phyloP scores from a whole-genome alignment of 2,329 filamentous ascomycete genomes.

The Aspergillus viridinutans region DNA sequence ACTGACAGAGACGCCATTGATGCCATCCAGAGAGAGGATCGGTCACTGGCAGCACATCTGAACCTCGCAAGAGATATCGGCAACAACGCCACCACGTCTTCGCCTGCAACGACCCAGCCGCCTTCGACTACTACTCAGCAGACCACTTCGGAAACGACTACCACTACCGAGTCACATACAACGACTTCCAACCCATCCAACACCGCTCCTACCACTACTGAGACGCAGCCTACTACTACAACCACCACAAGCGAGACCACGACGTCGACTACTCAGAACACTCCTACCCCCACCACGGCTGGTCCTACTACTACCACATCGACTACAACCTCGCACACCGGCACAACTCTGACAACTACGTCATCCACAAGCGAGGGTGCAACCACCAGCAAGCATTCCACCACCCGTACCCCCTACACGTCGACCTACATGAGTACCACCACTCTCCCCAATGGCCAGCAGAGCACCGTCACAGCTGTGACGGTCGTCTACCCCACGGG shows the following conservation, averaged over 20 bases:
- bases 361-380: constrained; percentile 6
- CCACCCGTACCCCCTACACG: constrained; percentile 28
- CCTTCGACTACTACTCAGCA: constrained; percentile 9
- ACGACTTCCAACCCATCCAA: constrained; percentile 7
- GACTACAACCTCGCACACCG: constrained; percentile 5
- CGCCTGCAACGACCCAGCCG: constrained; percentile 5
- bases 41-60: constrained; percentile 58
- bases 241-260: constrained; percentile 22
- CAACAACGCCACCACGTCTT: constrained; percentile 15
- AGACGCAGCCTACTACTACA: neutral
- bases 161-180: constrained; percentile 5
- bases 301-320: constrained; percentile 16
- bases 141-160: constrained; percentile 4
- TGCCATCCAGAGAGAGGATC: constrained; percentile 58
- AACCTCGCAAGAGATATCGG: constrained; percentile 58
- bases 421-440: constrained; percentile 40
- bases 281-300: constrained; percentile 15
- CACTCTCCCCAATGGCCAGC: constrained; percentile 39
- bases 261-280: constrained; percentile 2
- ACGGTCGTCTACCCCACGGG: constrained; percentile 39
- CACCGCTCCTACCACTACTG: constrained; percentile 2
- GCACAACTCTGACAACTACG: constrained; percentile 17
- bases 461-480: constrained; percentile 43
- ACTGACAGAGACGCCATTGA: constrained; percentile 62
- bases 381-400: constrained; percentile 18